Evolutionary conservation across 176 grass and related monocot genomes (phyloP).

Genomic region (Avena insularis): DNA sequence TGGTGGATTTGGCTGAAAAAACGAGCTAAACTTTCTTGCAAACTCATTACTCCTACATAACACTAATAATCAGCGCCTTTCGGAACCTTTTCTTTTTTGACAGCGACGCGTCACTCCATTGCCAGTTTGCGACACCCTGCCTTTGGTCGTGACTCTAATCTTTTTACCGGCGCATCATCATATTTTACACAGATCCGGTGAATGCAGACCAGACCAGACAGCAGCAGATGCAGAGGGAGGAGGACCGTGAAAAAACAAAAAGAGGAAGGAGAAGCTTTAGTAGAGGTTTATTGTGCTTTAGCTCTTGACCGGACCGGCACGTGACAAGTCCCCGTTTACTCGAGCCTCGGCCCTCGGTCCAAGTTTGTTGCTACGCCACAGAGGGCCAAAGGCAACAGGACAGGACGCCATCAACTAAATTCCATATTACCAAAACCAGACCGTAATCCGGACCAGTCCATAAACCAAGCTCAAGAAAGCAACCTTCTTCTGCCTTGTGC

Average conservation of each 20-base stretch:
- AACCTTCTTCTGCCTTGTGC: background rate
- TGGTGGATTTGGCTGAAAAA: background rate
- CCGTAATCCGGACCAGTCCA: background rate
- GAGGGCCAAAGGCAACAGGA: constrained; percentile 34
- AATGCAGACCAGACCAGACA: background rate
- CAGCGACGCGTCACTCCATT: background rate
- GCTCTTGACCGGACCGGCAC: background rate
- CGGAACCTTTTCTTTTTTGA: no score
- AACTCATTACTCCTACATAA: background rate
- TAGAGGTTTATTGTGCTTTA: constrained; percentile 35
- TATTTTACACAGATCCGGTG: constrained; percentile 15
- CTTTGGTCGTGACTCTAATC: background rate
- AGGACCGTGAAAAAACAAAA: background rate
- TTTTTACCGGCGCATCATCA: constrained; percentile 20
- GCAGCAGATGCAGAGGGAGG: background rate
- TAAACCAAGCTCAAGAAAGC: background rate
- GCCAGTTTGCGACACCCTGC: background rate
- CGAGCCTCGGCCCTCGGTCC: constrained; percentile 35
- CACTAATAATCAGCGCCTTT: background rate
- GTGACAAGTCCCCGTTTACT: constrained; percentile 38
- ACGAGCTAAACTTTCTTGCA: background rate
- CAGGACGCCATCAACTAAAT: constrained; percentile 14
- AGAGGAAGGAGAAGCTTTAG: constrained; percentile 8
- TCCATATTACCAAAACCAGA: constrained; percentile 25
- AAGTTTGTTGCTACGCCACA: constrained; percentile 38